Conservation (phyloP, 2,329 filamentous ascomycete genomes). For the Nothopassalora personata region DNA sequence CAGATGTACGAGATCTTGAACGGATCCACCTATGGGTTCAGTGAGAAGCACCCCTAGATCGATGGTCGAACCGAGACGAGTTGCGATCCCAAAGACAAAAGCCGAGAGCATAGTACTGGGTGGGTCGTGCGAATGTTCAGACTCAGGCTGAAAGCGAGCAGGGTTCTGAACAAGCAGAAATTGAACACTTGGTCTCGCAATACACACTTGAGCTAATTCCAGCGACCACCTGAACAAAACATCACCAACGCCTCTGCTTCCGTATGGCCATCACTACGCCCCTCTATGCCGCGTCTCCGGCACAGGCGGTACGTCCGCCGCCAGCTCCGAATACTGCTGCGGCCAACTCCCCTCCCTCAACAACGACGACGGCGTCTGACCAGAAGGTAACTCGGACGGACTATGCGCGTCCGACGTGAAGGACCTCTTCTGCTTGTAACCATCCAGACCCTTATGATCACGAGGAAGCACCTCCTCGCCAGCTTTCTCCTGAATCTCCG, state of each 20-base stretch:
- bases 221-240: too few relatives aligned
- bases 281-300: background rate
- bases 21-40: constrained; percentile 12
- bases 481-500: background rate
- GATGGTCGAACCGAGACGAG: too few relatives aligned
- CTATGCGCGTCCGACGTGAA: background rate
- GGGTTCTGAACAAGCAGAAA: too few relatives aligned
- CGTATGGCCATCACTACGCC: background rate
- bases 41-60: background rate
- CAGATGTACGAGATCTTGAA: constrained; percentile 11
- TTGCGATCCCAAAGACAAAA: too few relatives aligned
- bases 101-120: too few relatives aligned
- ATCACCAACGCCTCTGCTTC: too few relatives aligned
- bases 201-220: too few relatives aligned
- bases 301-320: background rate
- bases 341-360: background rate
- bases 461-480: background rate
- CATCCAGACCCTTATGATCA: background rate
- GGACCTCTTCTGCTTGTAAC: background rate
- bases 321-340: background rate
- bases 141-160: too few relatives aligned
- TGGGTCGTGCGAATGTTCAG: too few relatives aligned
- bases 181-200: too few relatives aligned
- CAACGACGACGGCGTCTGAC: background rate
- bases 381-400: background rate